Evolutionary conservation across 352 stramenopile species (phyloP).

Genomic region (Peronospora destructor): DNA sequence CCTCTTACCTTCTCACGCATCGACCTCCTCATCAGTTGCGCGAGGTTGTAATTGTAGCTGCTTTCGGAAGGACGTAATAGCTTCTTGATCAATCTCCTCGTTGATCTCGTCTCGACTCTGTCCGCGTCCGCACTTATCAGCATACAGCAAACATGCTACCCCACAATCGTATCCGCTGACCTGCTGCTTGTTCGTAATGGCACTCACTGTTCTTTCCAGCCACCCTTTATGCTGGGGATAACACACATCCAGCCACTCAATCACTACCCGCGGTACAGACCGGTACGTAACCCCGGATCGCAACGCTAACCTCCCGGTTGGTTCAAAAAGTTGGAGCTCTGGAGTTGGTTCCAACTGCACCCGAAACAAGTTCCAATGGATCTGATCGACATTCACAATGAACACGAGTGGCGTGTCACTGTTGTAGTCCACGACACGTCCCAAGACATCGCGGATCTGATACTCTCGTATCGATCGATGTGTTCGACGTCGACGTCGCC

Average conservation of each 20-base stretch:
- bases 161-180: conserved; percentile 87
- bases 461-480: conserved; percentile 18
- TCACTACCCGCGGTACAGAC: conserved; percentile 66
- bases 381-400: conserved; percentile 66
- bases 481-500: conserved; percentile 12
- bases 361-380: conserved; percentile 87
- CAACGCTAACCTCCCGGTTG: conserved; percentile 66
- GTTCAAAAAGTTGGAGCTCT: conserved; percentile 84
- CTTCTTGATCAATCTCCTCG: conserved; percentile 48
- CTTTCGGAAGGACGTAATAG: conserved; percentile 65
- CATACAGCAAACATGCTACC: conserved; percentile 83
- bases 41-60: conserved; percentile 38
- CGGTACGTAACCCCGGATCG: conserved; percentile 59
- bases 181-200: conserved; percentile 82
- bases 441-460: conserved; percentile 65
- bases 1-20: conserved; percentile 1
- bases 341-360: conserved; percentile 60
- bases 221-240: conserved; percentile 61
- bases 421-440: conserved; percentile 52
- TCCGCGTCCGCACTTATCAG: conserved; percentile 72
- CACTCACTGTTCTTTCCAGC: conserved; percentile 50
- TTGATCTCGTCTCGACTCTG: conserved; percentile 57
- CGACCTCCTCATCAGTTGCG: conserved; percentile 7
- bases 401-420: conserved; percentile 66
- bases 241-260: conserved; percentile 79